Base-by-base conservation (phyloP, 1,284 basidiomycete genomes). In the Malassezia nana region DNA sequence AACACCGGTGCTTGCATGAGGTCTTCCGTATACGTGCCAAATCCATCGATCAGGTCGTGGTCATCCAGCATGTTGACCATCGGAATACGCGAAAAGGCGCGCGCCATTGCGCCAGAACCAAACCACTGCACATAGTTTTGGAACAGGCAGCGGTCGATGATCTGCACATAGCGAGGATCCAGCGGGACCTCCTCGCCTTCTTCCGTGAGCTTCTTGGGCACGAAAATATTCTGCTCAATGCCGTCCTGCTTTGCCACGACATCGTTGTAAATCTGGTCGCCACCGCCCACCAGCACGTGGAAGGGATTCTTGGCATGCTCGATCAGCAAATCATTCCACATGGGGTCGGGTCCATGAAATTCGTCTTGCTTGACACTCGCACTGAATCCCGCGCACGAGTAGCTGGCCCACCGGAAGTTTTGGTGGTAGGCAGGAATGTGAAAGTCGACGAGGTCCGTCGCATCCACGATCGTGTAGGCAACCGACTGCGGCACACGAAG, bases 351-450 rank as follows among this genome's bases (percentile, higher is more conserved):
- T 0, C 76, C 72, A 50, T 67, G 66, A 55, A 64, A 73, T 9
- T 62, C 73, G 35, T 74, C 74, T 20, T 75, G 73, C 64, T 81
- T 76, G 43, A 78, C 78, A 39, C 76, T 76, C 8, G 75, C 67
- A 12, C 76, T 78, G 75, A 81, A 81, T 16, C 79, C 80, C 57
- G 80, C 80, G 70, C 79, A 81, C 50, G 86, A 88, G 76, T 92
- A 83, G 7, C 84, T 81, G 10, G 88, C 85, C 85, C 87, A 89
- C 60, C 87, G 81, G 83, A 98, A 85, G 72, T 95, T 91, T 74
- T 92, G 84, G 16, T 79, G 78, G 25, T 79, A 74, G 2, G 83
- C 86, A 0, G 92, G 91, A 12, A 96, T 83, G 66, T 82, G 84
- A 74, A 98, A 98, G 35, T 81, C 80, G 33, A 59, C 43, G 45